A percentile compares a stretch with the other conserved stretches of the same genome.
Evolutionary conservation across 1,139 yeast species (phyloP).

Genomic region (Blastobotrys illinoisensis): DNA sequence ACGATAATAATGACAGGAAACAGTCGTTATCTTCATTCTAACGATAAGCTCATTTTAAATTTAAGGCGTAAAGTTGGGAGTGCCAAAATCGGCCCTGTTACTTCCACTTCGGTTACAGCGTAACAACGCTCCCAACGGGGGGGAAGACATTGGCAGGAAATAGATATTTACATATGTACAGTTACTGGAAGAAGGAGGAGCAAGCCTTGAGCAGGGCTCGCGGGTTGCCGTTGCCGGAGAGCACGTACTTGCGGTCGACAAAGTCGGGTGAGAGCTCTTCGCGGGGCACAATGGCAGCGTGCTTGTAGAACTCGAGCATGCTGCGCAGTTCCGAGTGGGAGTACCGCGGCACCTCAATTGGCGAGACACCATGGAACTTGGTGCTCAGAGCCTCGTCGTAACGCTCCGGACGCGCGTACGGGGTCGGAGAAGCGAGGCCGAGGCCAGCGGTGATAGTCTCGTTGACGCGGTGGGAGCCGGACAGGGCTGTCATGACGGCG

Average conservation of each 20-base stretch:
- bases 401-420: slow-evolving; percentile 44
- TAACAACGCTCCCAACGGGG: too few relatives aligned
- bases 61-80: too few relatives aligned
- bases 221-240: slow-evolving; percentile 80
- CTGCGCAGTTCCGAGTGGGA: slow-evolving; percentile 49
- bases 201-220: slow-evolving; percentile 51
- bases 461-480: slow-evolving; percentile 43
- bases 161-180: slow-evolving; percentile 4
- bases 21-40: too few relatives aligned
- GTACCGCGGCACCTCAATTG: slow-evolving; percentile 47
- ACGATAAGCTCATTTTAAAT: too few relatives aligned
- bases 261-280: slow-evolving; percentile 39
- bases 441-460: slow-evolving; percentile 59
- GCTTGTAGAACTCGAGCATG: slow-evolving; percentile 49
- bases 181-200: slow-evolving; percentile 18
- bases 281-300: slow-evolving; percentile 49
- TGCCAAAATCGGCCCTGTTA: too few relatives aligned
- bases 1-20: too few relatives aligned
- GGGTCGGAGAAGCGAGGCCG: slow-evolving; percentile 39
- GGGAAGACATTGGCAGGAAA: too few relatives aligned
- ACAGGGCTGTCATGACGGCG: slow-evolving; percentile 61
- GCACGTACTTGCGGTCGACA: slow-evolving; percentile 49
- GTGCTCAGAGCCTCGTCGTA: slow-evolving; percentile 55
- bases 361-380: slow-evolving; percentile 45
- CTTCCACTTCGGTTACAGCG: too few relatives aligned